phyloP scores from a whole-genome alignment of 768 basidiomycete species.

The Gyrodon lividus region DNA sequence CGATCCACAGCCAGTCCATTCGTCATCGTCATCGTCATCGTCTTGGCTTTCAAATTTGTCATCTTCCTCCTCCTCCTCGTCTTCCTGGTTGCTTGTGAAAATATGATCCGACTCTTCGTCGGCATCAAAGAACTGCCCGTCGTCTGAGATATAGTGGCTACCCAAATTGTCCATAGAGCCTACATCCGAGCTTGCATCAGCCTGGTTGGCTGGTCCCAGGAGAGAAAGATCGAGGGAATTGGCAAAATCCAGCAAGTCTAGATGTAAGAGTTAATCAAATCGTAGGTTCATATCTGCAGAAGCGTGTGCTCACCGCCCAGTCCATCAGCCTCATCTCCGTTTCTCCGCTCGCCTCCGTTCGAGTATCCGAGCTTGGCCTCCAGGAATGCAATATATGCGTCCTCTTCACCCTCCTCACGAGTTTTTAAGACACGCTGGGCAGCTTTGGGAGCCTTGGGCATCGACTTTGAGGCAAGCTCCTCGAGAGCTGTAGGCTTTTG shows the following conservation, averaged over 20 bases:
- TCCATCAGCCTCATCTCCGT: slow-evolving; percentile 67
- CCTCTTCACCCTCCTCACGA: slow-evolving; percentile 64
- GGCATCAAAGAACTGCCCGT: neutral
- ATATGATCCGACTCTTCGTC: slow-evolving; percentile 2
- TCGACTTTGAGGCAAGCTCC: slow-evolving; percentile 28
- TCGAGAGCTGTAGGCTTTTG: slow-evolving; percentile 32
- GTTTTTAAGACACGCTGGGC: slow-evolving; percentile 24
- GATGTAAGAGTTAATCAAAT: neutral
- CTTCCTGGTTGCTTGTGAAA: neutral
- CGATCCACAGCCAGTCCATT: slow-evolving; percentile 39
- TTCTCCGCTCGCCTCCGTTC: slow-evolving; percentile 43
- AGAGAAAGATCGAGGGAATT: slow-evolving; percentile 24
- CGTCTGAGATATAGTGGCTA: neutral
- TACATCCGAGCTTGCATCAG: neutral
- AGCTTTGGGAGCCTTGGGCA: neutral
- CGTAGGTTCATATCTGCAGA: neutral
- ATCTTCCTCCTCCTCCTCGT: slow-evolving; percentile 8
- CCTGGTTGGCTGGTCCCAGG: neutral
- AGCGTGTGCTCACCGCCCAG: slow-evolving; percentile 62
- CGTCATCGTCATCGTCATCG: slow-evolving; percentile 33
- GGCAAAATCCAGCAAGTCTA: slow-evolving; percentile 58
- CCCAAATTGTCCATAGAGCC: neutral
- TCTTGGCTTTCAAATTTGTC: slow-evolving; percentile 26
- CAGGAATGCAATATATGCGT: slow-evolving; percentile 80
- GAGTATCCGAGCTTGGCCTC: slow-evolving; percentile 71